A percentile compares a stretch with the other conserved stretches of the same genome.
Conservation (phyloP, 805 yeast species). For the Candida schatavii region DNA sequence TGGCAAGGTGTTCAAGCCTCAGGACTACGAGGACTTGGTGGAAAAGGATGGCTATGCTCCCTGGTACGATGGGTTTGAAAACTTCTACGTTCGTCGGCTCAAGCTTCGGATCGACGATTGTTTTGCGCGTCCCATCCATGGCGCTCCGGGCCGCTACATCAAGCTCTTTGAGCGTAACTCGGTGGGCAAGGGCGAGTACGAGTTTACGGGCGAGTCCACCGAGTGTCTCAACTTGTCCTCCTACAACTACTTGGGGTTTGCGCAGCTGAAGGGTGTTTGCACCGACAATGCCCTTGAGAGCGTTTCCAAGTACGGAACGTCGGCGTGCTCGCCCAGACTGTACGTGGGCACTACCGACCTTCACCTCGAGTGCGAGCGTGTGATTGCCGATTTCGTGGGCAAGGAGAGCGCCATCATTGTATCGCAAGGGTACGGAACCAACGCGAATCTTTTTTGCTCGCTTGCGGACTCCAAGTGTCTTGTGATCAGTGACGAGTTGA, state of each 20-base stretch:
- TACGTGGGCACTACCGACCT: conserved; percentile 73
- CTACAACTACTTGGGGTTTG: conserved; percentile 95
- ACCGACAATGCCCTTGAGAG: conserved; percentile 70
- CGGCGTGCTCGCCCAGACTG: conserved; percentile 75
- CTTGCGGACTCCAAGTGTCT: conserved; percentile 84
- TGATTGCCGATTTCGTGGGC: conserved; percentile 83
- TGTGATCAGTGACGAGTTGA: conserved; percentile 89
- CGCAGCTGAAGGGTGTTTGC: conserved; percentile 90
- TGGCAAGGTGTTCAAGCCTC: conserved; percentile 70
- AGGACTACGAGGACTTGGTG: conserved; percentile 60
- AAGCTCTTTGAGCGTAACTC: conserved; percentile 76
- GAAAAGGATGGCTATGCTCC: conserved; percentile 93
- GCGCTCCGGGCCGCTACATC: conserved; percentile 93
- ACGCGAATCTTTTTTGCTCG: conserved; percentile 81
- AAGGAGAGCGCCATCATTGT: conserved; percentile 84
- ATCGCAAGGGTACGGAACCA: conserved; percentile 96
- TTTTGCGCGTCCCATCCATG: conserved; percentile 93
- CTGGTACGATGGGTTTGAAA: conserved; percentile 89
- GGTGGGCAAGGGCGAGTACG: conserved; percentile 60
- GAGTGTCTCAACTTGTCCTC: conserved; percentile 85
- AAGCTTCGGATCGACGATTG: conserved; percentile 91
- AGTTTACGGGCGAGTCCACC: conserved; percentile 71
- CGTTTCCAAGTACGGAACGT: conserved; percentile 69
- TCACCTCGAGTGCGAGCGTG: conserved; percentile 69
- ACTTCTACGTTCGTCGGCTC: conserved; percentile 89